Conservation (phyloP, 2,329 filamentous ascomycete genomes). For the Pyricularia sp. region DNA sequence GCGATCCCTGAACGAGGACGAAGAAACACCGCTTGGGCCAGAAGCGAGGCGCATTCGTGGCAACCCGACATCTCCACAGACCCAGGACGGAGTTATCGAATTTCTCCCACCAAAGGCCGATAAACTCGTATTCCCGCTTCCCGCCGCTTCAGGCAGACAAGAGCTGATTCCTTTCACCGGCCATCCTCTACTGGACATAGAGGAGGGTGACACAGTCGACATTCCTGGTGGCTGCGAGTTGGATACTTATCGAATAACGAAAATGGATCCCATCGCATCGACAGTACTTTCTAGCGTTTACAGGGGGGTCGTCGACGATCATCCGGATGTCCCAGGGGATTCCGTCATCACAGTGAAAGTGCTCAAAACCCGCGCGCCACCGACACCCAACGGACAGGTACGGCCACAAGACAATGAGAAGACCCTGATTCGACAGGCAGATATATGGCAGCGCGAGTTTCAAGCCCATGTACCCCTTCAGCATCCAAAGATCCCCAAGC, state of each 20-base stretch:
- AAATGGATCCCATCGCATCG: constrained; percentile 41
- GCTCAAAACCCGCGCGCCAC: constrained; percentile 36
- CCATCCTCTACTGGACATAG: constrained; percentile 38
- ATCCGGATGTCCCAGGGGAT: constrained; percentile 35
- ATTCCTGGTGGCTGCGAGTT: constrained; percentile 37
- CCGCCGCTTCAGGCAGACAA: constrained; percentile 25
- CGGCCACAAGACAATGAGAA: constrained; percentile 37
- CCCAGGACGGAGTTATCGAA: constrained; percentile 41
- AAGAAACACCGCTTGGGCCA: constrained; percentile 21
- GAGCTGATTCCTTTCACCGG: constrained; percentile 31
- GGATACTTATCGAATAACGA: constrained; percentile 41
- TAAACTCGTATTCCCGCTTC: constrained; percentile 37
- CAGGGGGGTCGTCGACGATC: constrained; percentile 26
- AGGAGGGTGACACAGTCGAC: constrained; percentile 33
- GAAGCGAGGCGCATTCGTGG: constrained; percentile 26
- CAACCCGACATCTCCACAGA: constrained; percentile 13
- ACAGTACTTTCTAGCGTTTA: constrained; percentile 43
- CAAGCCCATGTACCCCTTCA: constrained; percentile 40
- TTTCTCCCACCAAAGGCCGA: constrained; percentile 37
- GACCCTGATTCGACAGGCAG: constrained; percentile 44
- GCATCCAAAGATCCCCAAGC: constrained; percentile 43
- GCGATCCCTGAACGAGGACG: constrained; percentile 32
- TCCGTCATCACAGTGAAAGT: constrained; percentile 48
- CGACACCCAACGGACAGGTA: constrained; percentile 18
- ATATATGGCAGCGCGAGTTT: constrained; percentile 47